Base-by-base conservation (phyloP, 108 stramenopile genomes). In the Cylindrotheca closterium region DNA sequence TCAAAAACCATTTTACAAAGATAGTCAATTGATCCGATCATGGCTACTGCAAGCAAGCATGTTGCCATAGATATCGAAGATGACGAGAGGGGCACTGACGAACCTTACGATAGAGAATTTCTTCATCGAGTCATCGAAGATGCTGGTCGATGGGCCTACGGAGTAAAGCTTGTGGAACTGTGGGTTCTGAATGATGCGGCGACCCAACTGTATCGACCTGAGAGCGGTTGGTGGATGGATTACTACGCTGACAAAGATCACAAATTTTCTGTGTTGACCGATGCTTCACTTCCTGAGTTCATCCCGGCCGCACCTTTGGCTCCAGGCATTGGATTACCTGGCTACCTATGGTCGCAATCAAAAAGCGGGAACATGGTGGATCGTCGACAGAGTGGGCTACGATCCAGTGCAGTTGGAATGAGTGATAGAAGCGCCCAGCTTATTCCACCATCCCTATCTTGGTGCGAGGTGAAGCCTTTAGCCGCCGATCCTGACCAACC, bases 141-240 rank as follows among this genome's bases (percentile, higher is more conserved):
- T 65, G 75, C 82, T 3, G 79, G 75, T 19, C 58, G 65, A 17
- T 72, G 77, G 59, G 74, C 79, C 24, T 83, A 52, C 46, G 82
- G 82, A 10, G 55, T 49, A 32, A 58, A 80, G 29, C 66, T 78
- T 28, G 60, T 80, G 17, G 82, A 83, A 53, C 76, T 79, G 27
- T 83, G 82, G 82, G 59, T 77, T 3, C 7, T 79, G 30, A 65
- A 46, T 32, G 53, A 47, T 12, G 69, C 61, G 30, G 52, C 65
- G 18, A 73, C 63, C 15, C 32, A 47, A 0, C 50, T 83, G 51
- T 49, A 10, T 26, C 75, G 82, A 19, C 76, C 79, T 1, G 32
- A 57, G 15, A 28, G 32, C 8, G 69, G 69, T 42, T 70, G 52
- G 51, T 70, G 69, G 60, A 28, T 70, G 17, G 69, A 73, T 50